Evolutionary conservation across 345 rosid genomes (phyloP), one percentile per base, ranked within the genome.

Genomic region (Gossypium sturtianum): DNA sequence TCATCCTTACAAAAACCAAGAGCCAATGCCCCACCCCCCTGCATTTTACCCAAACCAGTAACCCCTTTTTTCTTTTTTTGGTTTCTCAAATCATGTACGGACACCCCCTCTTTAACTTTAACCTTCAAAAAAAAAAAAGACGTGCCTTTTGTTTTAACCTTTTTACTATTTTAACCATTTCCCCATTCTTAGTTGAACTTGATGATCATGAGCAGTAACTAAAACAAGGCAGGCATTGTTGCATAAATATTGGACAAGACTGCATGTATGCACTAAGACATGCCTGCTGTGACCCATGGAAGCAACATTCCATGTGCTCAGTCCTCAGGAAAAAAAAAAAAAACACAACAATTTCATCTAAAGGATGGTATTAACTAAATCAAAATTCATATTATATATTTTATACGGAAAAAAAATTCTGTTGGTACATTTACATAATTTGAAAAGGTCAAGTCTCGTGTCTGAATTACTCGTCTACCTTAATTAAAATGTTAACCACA

Each of bases 1-100:
- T 52, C 2, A 25, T 44, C 27, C 63, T 4, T 62, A 71, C 60
- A 66, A 77, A 81, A 66, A 29, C 60, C 70, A 61, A 15, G 29
- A 57, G 6, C 64, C 53, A 69, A n/a, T 61, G 52, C 23, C 17
- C 23, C 38, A 23, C 64, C 76, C 57, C 11, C 27, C 7, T 34
- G 34, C 38, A 73, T 22, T 8, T 56, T 69, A 17, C 62, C 29
- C 22, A 11, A 58, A 58, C 16, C 11, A 20, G 13, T 58, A 9
- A 71, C 41, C 41, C 41, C 7, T 34, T 34, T 34, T 34, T 34
- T 34, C 41, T 34, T 34, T 34, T 29, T 34, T 34, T 34, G 41
- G 41, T 34, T 34, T 34, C 41, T 34, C 41, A 34, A 34, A 34
- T 34, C 41, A 34, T 34, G 41, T 34, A 34, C 41, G 41, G 41